Base-by-base conservation (phyloP, 306 rosid genomes). In the Datisca glomerata region DNA sequence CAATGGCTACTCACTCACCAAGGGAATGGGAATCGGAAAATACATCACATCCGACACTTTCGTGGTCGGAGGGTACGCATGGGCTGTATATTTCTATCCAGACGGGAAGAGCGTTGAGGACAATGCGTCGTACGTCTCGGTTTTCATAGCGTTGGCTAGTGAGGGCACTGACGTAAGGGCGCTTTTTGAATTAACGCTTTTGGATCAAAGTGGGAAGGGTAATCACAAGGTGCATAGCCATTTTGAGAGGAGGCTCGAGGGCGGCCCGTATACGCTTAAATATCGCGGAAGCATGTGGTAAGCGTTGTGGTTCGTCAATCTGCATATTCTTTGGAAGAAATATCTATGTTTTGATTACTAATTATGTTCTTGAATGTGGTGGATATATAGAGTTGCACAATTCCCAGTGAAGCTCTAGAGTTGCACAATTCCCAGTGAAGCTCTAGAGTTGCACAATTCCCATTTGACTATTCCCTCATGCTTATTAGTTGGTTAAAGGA, bases 201-300 rank as follows among this genome's bases (percentile, higher is more conserved):
- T 56, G 60, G 84, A 76, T 57, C 79, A 76, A 55, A 76, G 73
- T 49, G 84, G 66, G 44, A 64, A 55, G 41, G 76, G 51, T 17
- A 56, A 67, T 36, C 84, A 76, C 51, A 76, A 76, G 59, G 84
- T 71, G 15, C 84, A 76, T 40, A 71, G 76, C 65, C 84, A 76
- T 54, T 76, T 76, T 16, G 61, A 45, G 17, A 32, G 84, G 46
- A 49, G 61, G 53, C 73, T 71, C n/a, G 76, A 76, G 31, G 49
- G 70, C 23, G 84, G 84, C 15, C 84, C 84, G 0, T 76, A 76
- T 51, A 60, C 79, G 18, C 84, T 76, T 18, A 76, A 76, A 21
- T 67, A 67, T 51, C 70, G 76, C 4, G 84, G 84, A 44, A 76
- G 79, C 79, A 76, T 76, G 84, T 76, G 84, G 84, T 71, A 55